Conservation (phyloP, 495 filamentous ascomycete species). For the Umbilicaria muhlenbergii region DNA sequence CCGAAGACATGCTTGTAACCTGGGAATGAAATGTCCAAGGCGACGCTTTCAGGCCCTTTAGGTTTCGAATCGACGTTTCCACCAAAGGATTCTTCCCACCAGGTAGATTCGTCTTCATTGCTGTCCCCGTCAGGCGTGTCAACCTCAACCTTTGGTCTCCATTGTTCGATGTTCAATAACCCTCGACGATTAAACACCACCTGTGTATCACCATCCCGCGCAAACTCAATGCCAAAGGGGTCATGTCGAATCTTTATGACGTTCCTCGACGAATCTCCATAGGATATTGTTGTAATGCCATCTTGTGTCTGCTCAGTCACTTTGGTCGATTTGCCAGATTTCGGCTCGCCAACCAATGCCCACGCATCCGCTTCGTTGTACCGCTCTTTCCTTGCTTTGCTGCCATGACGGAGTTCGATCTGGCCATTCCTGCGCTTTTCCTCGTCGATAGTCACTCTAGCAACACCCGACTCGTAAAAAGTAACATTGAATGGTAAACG, state of each 20-base stretch:
- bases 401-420: slow-evolving; percentile 72
- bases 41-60: slow-evolving; percentile 75
- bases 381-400: slow-evolving; percentile 73
- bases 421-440: slow-evolving; percentile 76
- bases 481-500: slow-evolving; percentile 70
- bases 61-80: slow-evolving; percentile 90
- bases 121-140: slow-evolving; percentile 37
- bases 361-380: slow-evolving; percentile 85
- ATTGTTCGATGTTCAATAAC: slow-evolving; percentile 84
- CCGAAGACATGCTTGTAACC: slow-evolving; percentile 88
- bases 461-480: slow-evolving; percentile 77
- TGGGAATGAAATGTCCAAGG: slow-evolving; percentile 77
- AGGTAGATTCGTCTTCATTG: slow-evolving; percentile 65
- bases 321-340: slow-evolving; percentile 46
- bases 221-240: slow-evolving; percentile 75
- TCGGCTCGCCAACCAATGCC: slow-evolving; percentile 71
- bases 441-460: slow-evolving; percentile 79
- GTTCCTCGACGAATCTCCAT: slow-evolving; percentile 59
- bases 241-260: slow-evolving; percentile 67
- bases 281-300: slow-evolving; percentile 59
- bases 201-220: slow-evolving; percentile 66
- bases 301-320: slow-evolving; percentile 41
- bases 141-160: slow-evolving; percentile 71
- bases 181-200: slow-evolving; percentile 79
- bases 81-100: slow-evolving; percentile 96